Percentiles rank a stretch among this genome's conserved stretches.
phyloP scores from a whole-genome alignment of 2,329 filamentous ascomycete species.

The Colletotrichum sp. region DNA sequence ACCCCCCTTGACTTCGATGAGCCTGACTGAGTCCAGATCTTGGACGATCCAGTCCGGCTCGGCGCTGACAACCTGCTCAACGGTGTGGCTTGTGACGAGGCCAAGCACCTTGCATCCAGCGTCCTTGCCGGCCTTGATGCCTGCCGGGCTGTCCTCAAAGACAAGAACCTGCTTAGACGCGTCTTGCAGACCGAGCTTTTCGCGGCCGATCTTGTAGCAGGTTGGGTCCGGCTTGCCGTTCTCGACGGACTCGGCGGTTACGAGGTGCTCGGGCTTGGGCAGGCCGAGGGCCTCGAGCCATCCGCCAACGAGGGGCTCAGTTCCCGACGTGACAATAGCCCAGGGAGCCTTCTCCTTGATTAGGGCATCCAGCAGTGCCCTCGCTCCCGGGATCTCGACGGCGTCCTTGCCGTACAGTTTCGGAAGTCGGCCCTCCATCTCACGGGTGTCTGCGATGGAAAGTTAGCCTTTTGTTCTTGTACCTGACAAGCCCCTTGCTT shows the following conservation, averaged over 20 bases:
- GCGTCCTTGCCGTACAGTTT: conserved; percentile 78
- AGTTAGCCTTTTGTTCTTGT: background rate
- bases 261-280: conserved; percentile 67
- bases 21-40: conserved; percentile 76
- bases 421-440: conserved; percentile 81
- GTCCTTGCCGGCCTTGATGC: conserved; percentile 81
- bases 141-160: conserved; percentile 87
- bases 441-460: conserved; percentile 68
- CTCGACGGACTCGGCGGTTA: conserved; percentile 77
- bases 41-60: conserved; percentile 88
- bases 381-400: conserved; percentile 83
- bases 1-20: conserved; percentile 64
- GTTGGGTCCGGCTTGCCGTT: conserved; percentile 79
- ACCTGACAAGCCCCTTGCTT: conserved; percentile 5
- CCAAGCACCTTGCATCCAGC: conserved; percentile 86
- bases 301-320: conserved; percentile 68
- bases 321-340: conserved; percentile 87
- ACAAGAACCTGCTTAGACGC: conserved; percentile 67
- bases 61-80: conserved; percentile 73
- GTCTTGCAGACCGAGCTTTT: conserved; percentile 60
- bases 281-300: conserved; percentile 74
- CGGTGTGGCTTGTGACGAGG: conserved; percentile 82
- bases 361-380: conserved; percentile 71
- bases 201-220: conserved; percentile 74
- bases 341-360: conserved; percentile 70